Evolutionary conservation across 768 basidiomycete species (phyloP).

Genomic region (Royoungia palumana): DNA sequence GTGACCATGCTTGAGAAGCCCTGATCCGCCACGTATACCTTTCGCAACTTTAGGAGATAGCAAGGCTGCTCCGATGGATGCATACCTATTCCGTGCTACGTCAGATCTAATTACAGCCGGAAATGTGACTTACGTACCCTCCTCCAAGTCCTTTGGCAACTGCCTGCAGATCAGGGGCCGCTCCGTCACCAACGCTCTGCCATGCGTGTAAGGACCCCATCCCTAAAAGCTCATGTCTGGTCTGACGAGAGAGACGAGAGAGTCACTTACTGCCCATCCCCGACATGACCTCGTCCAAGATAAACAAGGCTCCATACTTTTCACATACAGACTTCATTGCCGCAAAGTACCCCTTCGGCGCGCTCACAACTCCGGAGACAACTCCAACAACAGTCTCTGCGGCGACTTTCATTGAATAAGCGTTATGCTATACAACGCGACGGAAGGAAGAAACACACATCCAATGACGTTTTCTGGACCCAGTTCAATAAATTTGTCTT

Average conservation of each 20-base stretch:
- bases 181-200: conserved; percentile 78
- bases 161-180: conserved; percentile 79
- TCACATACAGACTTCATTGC: conserved; percentile 82
- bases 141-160: conserved; percentile 89
- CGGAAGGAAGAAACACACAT: conserved; percentile 45
- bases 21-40: conserved; percentile 64
- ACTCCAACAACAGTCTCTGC: conserved; percentile 89
- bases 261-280: conserved; percentile 77
- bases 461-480: conserved; percentile 81
- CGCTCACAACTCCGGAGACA: conserved; percentile 69
- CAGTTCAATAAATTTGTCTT: conserved; percentile 78
- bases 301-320: conserved; percentile 69
- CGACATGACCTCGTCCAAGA: conserved; percentile 90
- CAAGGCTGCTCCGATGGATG: conserved; percentile 77
- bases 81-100: conserved; percentile 51
- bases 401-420: conserved; percentile 46
- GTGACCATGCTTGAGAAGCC: conserved; percentile 81
- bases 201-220: conserved; percentile 88
- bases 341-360: conserved; percentile 82
- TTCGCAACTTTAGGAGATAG: conserved; percentile 68
- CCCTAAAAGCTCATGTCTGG: conserved; percentile 39
- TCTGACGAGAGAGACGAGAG: not conserved
- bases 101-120: conserved; percentile 1
- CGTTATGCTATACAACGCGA: not conserved
- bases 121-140: conserved; percentile 51